Conservation (phyloP, 176 grass and related monocot species). For the Dendrocalamus sinicus region DNA sequence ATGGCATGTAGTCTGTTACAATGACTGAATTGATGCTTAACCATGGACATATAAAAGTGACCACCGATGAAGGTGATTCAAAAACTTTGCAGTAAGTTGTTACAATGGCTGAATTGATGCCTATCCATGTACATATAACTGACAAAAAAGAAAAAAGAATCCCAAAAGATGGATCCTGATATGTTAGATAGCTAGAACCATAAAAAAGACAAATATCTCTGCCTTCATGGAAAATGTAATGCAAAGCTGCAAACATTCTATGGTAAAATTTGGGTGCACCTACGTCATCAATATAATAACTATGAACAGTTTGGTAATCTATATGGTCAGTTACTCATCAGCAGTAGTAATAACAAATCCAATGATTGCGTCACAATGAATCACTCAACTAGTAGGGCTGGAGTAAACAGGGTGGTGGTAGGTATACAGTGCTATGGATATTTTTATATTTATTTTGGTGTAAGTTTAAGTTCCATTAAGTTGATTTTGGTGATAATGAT, state of each 20-base stretch:
- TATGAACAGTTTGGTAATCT: neutral
- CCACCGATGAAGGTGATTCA: slow-evolving; percentile 3
- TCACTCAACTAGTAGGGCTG: slow-evolving; percentile 3
- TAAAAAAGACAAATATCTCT: neutral
- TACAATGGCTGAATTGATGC: neutral
- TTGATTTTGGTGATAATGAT: no score
- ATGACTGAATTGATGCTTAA: neutral
- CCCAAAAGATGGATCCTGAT: neutral
- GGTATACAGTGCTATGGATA: neutral
- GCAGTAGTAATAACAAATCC: slow-evolving; percentile 21
- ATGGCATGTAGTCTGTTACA: slow-evolving; percentile 1
- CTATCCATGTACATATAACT: slow-evolving; percentile 13
- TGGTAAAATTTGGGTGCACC: neutral
- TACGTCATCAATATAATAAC: neutral
- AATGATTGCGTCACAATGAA: neutral
- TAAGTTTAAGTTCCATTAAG: no score
- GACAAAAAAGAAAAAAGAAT: neutral
- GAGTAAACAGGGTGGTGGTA: neutral
- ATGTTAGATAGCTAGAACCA: slow-evolving; percentile 4
- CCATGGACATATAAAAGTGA: slow-evolving; percentile 23
- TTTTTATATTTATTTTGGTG: neutral
- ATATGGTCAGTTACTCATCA: neutral
- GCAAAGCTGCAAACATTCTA: slow-evolving; percentile 29
- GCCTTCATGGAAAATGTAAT: neutral
- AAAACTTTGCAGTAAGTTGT: neutral